phyloP scores from a whole-genome alignment of 768 basidiomycete species.

The Baorangia bicolor region DNA sequence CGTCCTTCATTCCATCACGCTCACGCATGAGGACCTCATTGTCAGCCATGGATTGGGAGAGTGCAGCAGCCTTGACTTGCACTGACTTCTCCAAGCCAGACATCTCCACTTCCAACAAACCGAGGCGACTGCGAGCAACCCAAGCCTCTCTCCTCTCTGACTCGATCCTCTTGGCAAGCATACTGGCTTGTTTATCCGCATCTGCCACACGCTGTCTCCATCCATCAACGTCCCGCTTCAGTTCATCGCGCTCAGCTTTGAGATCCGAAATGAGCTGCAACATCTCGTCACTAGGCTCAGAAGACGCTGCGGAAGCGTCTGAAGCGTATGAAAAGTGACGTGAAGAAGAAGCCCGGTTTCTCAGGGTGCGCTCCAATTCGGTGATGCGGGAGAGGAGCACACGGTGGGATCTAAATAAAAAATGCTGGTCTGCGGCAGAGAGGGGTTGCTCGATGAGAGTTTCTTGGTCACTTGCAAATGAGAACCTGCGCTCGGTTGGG shows the following conservation, averaged over 20 bases:
- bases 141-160: constrained; percentile 80
- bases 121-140: constrained; percentile 73
- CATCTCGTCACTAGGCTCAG: constrained; percentile 76
- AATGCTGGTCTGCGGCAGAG: constrained; percentile 76
- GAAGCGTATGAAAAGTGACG: constrained; percentile 54
- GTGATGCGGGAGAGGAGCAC: constrained; percentile 79
- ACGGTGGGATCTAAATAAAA: constrained; percentile 82
- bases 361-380: constrained; percentile 70
- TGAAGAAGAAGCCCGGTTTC: constrained; percentile 44
- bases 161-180: constrained; percentile 69
- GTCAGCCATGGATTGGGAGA: constrained; percentile 31
- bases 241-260: constrained; percentile 85
- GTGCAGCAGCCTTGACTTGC: constrained; percentile 32
- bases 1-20: constrained; percentile 29
- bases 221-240: constrained; percentile 84
- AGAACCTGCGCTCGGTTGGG: constrained; percentile 51
- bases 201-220: constrained; percentile 79
- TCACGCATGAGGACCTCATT: constrained; percentile 26
- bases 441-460: constrained; percentile 45
- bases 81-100: constrained; percentile 50
- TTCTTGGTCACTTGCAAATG: constrained; percentile 30
- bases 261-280: constrained; percentile 70
- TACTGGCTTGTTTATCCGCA: constrained; percentile 65
- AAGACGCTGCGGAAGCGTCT: constrained; percentile 34
- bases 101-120: constrained; percentile 68